Evolutionary conservation across 805 yeast genomes (phyloP).

Genomic region (Candida maesae): DNA sequence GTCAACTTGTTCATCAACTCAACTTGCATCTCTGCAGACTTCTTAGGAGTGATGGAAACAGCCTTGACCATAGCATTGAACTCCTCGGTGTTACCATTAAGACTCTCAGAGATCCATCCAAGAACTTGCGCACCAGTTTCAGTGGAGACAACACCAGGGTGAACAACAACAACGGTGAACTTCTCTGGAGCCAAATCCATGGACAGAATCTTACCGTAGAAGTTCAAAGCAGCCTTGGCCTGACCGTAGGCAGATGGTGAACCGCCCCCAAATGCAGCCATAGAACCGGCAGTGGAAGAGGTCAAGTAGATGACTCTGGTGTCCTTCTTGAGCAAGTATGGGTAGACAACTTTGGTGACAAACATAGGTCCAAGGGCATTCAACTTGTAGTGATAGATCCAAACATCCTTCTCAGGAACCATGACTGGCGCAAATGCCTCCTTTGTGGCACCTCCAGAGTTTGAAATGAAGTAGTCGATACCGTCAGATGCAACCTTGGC

Average conservation of each 20-base stretch:
- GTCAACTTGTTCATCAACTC: constrained; percentile 11
- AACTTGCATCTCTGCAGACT: not conserved
- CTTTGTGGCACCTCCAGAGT: not conserved
- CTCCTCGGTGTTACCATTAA: not conserved
- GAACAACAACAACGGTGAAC: not conserved
- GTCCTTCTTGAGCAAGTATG: constrained; percentile 1
- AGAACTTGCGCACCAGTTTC: not conserved
- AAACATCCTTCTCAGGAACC: not conserved
- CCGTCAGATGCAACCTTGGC: not conserved
- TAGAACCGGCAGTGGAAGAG: not conserved
- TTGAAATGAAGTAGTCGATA: not conserved
- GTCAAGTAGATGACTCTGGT: not conserved
- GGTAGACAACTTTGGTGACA: no score
- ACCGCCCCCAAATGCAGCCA: not conserved
- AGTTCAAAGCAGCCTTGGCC: not conserved
- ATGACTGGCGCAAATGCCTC: not conserved
- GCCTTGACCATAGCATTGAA: not conserved
- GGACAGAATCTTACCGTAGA: not conserved
- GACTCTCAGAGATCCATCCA: not conserved
- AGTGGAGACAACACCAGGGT: not conserved
- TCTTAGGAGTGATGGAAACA: not conserved
- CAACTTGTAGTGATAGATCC: constrained; percentile 1
- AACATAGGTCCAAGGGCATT: constrained; percentile 9
- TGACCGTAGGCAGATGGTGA: not conserved
- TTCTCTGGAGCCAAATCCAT: not conserved